Evolutionary conservation across 208 protist species (phyloP).

Genomic region (Acanthamoeba sp.): DNA sequence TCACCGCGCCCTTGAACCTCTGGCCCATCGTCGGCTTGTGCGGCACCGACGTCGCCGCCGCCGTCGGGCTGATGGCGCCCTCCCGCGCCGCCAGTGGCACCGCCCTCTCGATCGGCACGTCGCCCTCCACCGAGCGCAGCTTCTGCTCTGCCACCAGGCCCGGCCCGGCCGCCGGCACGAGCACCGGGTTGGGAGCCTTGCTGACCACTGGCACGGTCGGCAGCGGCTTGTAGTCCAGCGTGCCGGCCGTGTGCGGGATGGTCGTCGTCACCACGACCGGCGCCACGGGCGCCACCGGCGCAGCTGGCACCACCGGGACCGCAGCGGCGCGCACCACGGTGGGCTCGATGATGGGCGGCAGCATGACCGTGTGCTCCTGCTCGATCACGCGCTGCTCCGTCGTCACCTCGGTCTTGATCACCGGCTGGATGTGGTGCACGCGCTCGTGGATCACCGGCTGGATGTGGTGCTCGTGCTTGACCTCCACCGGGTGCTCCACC

Average conservation of each 20-base stretch:
- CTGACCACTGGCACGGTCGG: not conserved
- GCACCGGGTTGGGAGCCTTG: not conserved
- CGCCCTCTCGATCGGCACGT: not conserved
- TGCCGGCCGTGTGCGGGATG: not conserved
- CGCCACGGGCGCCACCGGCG: not conserved
- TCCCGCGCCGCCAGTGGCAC: not conserved
- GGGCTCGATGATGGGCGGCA: not conserved
- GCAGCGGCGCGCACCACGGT: not conserved
- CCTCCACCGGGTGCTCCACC: not conserved
- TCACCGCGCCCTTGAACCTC: not conserved
- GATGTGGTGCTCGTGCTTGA: not conserved
- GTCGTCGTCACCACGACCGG: not conserved
- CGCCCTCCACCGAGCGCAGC: not conserved
- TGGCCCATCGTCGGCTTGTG: constrained; percentile 41
- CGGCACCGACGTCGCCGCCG: not conserved
- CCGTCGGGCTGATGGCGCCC: not conserved
- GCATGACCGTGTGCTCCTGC: not conserved
- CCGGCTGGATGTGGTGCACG: constrained; percentile 13
- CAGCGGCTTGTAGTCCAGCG: not conserved
- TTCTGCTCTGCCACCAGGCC: not conserved
- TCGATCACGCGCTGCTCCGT: constrained; percentile 38
- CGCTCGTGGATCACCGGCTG: constrained; percentile 31
- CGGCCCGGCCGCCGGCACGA: not conserved
- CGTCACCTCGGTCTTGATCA: not conserved
- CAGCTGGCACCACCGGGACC: not conserved